These are phyloP conservation scores for Bathelium albidoporum DNA, from an alignment of 495 filamentous ascomycete genomes.

Conservation along the genomic window DNA sequence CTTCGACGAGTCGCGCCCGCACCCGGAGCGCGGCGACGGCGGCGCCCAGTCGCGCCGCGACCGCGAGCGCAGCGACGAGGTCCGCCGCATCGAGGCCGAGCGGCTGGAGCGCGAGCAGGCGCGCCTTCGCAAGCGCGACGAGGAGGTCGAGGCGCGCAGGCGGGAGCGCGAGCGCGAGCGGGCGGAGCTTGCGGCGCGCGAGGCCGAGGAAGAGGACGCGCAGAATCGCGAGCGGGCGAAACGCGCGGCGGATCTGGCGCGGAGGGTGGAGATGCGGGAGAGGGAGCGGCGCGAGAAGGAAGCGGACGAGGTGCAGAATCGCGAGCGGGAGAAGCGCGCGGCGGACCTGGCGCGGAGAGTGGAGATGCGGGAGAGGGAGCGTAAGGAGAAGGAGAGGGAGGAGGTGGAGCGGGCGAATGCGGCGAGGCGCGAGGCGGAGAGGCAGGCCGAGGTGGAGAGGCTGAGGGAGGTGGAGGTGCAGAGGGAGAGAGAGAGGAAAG, in stretches of 20 bases:
- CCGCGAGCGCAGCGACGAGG: slow-evolving; percentile 13
- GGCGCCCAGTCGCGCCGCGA: neutral
- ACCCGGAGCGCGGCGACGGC: neutral
- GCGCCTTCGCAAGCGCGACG: slow-evolving; percentile 17
- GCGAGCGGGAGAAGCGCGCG: slow-evolving; percentile 6
- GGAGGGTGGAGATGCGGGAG: slow-evolving; percentile 2
- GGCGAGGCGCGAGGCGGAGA: slow-evolving; percentile 1
- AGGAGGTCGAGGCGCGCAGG: slow-evolving; percentile 18
- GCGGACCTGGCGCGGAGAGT: slow-evolving; percentile 3
- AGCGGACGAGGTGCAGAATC: slow-evolving; percentile 1
- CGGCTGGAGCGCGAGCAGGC: slow-evolving; percentile 14
- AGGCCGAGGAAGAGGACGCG: neutral
- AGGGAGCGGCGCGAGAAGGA: slow-evolving; percentile 13
- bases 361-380: neutral
- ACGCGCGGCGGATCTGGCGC: neutral
- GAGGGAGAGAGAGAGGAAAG: neutral
- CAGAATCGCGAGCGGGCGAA: neutral
- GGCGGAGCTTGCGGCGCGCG: neutral
- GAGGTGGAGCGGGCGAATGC: slow-evolving; percentile 7
- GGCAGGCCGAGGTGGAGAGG: slow-evolving; percentile 1
- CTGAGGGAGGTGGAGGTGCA: slow-evolving; percentile 1
- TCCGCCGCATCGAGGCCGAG: slow-evolving; percentile 14
- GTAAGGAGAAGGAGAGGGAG: slow-evolving; percentile 14
- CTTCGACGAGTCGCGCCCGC: neutral
- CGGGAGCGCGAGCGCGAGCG: slow-evolving; percentile 3